Percentiles rank a stretch among this genome's conserved stretches.
These are phyloP conservation scores for Populus hybrid DNA, from an alignment of 441 rosid genomes.

Conservation along the genomic window DNA sequence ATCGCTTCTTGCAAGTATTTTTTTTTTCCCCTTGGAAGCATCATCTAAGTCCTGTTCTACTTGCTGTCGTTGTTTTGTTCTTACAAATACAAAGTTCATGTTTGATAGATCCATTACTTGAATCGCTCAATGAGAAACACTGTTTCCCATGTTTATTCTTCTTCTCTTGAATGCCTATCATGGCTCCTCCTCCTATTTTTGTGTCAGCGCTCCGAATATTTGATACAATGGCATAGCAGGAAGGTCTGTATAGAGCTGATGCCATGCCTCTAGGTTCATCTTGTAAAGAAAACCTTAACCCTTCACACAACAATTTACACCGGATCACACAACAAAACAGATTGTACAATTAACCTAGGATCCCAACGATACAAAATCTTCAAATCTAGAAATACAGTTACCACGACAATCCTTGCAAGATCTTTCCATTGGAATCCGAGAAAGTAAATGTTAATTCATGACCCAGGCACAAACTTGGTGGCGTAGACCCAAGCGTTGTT, in stretches of 20 bases:
- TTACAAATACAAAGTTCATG: not conserved
- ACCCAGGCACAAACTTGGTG: conserved; percentile 82
- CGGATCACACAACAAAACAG: not conserved
- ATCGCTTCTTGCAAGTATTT: not conserved
- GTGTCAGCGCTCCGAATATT: no score
- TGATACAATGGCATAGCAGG: no score
- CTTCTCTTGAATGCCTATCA: no score
- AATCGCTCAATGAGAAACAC: no score
- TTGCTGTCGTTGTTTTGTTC: not conserved
- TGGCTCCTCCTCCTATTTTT: not conserved
- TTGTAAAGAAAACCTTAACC: not conserved
- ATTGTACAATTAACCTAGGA: not conserved
- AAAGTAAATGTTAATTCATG: conserved; percentile 30
- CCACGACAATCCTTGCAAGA: not conserved
- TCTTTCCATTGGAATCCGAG: not conserved
- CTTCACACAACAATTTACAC: conserved; percentile 12
- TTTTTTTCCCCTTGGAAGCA: not conserved
- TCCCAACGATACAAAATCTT: conserved; percentile 4
- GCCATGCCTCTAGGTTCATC: not conserved
- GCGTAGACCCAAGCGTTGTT: conserved; percentile 97
- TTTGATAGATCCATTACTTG: not conserved
- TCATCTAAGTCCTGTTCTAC: not conserved
- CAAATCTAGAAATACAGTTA: conserved; percentile 11
- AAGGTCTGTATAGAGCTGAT: no score
- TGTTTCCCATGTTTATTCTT: not conserved